phyloP scores from a whole-genome alignment of 495 filamentous ascomycete genomes.

The Diplogelasinospora grovesii region DNA sequence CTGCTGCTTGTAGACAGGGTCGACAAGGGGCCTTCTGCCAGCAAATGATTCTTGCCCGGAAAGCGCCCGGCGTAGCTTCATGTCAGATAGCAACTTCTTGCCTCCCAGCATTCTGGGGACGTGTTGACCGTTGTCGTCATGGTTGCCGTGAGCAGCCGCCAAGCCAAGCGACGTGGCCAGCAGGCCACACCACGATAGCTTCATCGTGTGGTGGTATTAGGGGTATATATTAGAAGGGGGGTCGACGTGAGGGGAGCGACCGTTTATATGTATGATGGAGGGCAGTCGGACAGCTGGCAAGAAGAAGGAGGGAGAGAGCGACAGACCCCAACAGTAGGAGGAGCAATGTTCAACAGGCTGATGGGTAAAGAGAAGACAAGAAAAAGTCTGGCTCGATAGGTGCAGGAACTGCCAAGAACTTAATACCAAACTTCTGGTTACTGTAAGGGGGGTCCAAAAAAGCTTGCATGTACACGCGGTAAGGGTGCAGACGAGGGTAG shows the following conservation, averaged over 20 bases:
- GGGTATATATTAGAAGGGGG: slow-evolving; percentile 7
- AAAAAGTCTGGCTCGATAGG: slow-evolving; percentile 10
- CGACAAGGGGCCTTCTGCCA: slow-evolving; percentile 2
- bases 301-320: no score
- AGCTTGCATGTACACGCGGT: slow-evolving; percentile 13
- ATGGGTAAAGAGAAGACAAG: slow-evolving; percentile 6
- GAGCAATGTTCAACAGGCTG: slow-evolving; percentile 1
- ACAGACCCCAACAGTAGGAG: slow-evolving; percentile 1
- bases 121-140: slow-evolving; percentile 24
- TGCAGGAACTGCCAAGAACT: slow-evolving; percentile 15
- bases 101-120: slow-evolving; percentile 31
- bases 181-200: slow-evolving; percentile 22
- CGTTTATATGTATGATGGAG: slow-evolving; percentile 4
- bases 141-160: slow-evolving; percentile 23
- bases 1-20: slow-evolving; percentile 4
- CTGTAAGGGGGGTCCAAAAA: no score
- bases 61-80: slow-evolving; percentile 16
- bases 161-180: slow-evolving; percentile 20
- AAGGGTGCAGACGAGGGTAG: slow-evolving; percentile 15
- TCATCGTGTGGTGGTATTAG: slow-evolving; percentile 25
- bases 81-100: slow-evolving; percentile 26
- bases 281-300: neutral
- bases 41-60: neutral
- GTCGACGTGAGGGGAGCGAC: neutral
- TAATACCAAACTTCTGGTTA: slow-evolving; percentile 6